Evolutionary conservation across 73 alveolate genomes (phyloP).

Genomic region (Effrenium voratum): DNA sequence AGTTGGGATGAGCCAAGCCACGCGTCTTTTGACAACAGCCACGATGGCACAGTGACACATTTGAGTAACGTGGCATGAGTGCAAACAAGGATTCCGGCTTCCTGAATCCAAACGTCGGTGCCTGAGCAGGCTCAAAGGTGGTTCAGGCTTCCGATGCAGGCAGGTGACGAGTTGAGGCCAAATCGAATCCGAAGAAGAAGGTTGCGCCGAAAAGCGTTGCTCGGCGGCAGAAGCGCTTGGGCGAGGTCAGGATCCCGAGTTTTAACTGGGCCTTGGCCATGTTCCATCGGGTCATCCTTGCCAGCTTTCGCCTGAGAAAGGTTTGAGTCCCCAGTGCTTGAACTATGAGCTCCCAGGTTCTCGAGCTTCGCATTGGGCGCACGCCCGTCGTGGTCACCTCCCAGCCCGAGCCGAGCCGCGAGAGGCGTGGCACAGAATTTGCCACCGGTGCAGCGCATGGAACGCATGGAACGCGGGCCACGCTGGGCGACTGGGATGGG

Average conservation of each 20-base stretch:
- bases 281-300: no score
- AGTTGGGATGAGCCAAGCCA: no score
- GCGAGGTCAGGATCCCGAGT: no score
- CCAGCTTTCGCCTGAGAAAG: no score
- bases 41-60: no score
- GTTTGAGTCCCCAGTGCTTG: no score
- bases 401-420: constrained; percentile 73
- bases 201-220: constrained; percentile 58
- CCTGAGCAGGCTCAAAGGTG: neutral
- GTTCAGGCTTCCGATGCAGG: neutral
- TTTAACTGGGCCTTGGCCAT: no score
- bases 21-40: no score
- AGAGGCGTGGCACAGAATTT: neutral
- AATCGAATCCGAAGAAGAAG: constrained; percentile 51
- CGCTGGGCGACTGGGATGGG: neutral
- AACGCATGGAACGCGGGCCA: no score
- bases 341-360: constrained; percentile 18
- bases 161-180: neutral
- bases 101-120: constrained; percentile 53
- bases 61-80: neutral
- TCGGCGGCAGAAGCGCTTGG: neutral
- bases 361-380: constrained; percentile 68
- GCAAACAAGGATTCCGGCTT: constrained; percentile 57
- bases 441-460: no score
- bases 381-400: constrained; percentile 86